Percentiles rank a stretch among this genome's conserved stretches.
These are phyloP conservation scores for Actinidia polygama DNA, from an alignment of 179 eudicot species.

Conservation along the genomic window DNA sequence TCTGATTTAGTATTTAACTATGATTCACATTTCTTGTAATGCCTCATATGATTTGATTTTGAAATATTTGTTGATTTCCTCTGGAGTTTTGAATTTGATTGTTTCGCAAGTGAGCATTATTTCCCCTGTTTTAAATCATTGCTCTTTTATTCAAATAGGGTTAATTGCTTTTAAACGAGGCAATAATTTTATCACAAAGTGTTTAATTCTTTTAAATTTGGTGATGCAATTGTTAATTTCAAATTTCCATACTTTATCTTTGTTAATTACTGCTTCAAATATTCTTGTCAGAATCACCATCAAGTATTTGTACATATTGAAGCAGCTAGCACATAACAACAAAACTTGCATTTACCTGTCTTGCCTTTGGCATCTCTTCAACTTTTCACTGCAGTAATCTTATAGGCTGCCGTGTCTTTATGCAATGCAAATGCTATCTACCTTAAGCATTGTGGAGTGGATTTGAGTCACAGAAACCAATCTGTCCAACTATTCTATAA, in stretches of 20 bases:
- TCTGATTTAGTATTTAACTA: neutral
- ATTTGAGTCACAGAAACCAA: neutral
- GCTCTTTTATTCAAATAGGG: neutral
- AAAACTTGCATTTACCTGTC: too few species aligned
- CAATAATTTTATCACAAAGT: neutral
- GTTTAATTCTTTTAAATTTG: too few species aligned
- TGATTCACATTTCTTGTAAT: neutral
- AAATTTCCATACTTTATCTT: too few species aligned
- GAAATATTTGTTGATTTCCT: neutral
- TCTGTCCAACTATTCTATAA: too few species aligned
- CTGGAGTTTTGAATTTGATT: neutral
- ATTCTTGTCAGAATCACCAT: too few species aligned
- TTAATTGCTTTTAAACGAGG: neutral
- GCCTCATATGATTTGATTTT: neutral
- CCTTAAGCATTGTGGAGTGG: neutral
- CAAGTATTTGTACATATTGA: too few species aligned
- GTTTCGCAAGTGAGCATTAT: neutral
- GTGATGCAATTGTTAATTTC: too few species aligned
- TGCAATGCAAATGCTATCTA: neutral
- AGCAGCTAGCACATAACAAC: too few species aligned
- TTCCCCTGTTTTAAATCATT: conserved; percentile 14
- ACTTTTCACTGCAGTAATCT: too few species aligned
- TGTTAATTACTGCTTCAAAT: too few species aligned
- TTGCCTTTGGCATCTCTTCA: too few species aligned
- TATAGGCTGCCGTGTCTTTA: too few species aligned